phyloP scores from a whole-genome alignment of 2,329 filamentous ascomycete species.

The Cladosporium colombiae region DNA sequence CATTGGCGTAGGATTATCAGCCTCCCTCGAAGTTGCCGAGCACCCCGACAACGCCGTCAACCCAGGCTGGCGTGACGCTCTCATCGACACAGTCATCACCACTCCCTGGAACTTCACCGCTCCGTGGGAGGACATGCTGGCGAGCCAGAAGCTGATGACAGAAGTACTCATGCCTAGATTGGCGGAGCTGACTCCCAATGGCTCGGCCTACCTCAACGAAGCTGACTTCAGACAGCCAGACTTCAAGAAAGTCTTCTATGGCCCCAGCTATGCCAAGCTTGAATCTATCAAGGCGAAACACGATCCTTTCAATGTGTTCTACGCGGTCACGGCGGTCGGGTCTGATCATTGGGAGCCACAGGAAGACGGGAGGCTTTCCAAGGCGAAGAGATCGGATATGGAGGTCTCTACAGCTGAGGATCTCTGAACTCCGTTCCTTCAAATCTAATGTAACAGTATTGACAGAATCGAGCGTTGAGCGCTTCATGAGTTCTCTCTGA shows the following conservation, averaged over 20 bases:
- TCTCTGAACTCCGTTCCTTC: not conserved
- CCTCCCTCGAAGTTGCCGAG: constrained; percentile 22
- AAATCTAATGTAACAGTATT: too few relatives aligned
- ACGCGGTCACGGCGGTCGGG: constrained; percentile 43
- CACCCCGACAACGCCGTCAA: constrained; percentile 43
- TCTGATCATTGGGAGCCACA: constrained; percentile 43
- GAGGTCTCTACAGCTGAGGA: not conserved
- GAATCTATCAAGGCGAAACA: constrained; percentile 44
- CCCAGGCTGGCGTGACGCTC: constrained; percentile 41
- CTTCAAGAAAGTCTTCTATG: constrained; percentile 46
- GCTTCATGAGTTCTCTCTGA: constrained; percentile 1
- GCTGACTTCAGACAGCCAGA: constrained; percentile 44
- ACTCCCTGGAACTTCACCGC: constrained; percentile 43
- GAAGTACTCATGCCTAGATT: constrained; percentile 43
- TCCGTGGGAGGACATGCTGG: constrained; percentile 40
- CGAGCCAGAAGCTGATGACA: constrained; percentile 42
- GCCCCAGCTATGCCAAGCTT: constrained; percentile 42
- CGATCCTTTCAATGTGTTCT: constrained; percentile 46
- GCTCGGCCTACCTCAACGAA: constrained; percentile 39
- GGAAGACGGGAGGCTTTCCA: constrained; percentile 16
- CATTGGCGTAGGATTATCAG: too few relatives aligned
- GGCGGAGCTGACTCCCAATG: constrained; percentile 42
- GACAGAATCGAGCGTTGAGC: too few relatives aligned
- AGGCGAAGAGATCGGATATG: not conserved
- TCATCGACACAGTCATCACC: constrained; percentile 41